phyloP scores from a whole-genome alignment of 495 filamentous ascomycete species.

The Neurospora tetrasperma region DNA sequence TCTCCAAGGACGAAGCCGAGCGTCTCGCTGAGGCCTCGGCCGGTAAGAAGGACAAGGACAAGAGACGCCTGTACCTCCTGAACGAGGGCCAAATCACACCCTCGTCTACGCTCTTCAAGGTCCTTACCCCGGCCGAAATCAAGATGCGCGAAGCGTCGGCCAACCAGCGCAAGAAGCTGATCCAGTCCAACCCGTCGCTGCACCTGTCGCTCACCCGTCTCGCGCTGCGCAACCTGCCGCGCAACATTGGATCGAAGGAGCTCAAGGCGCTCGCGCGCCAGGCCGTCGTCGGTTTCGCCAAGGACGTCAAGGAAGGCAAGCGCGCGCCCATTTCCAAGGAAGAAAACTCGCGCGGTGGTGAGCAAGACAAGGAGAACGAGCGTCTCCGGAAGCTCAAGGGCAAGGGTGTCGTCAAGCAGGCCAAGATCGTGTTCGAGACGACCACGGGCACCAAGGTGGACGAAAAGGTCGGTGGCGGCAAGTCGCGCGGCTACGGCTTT shows the following conservation, averaged over 20 bases:
- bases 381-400: slow-evolving; percentile 64
- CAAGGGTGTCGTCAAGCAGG: slow-evolving; percentile 90
- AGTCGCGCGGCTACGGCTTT: slow-evolving; percentile 91
- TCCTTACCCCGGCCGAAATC: slow-evolving; percentile 68
- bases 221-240: slow-evolving; percentile 87
- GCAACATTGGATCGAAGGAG: slow-evolving; percentile 72
- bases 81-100: slow-evolving; percentile 71
- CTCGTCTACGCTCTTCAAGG: slow-evolving; percentile 60
- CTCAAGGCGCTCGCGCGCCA: slow-evolving; percentile 84
- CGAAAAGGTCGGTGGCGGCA: slow-evolving; percentile 56
- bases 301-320: slow-evolving; percentile 65
- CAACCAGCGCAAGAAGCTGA: slow-evolving; percentile 79
- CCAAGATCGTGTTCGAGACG: slow-evolving; percentile 89
- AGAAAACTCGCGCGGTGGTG: slow-evolving; percentile 65
- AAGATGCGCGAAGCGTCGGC: slow-evolving; percentile 79
- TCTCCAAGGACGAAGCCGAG: slow-evolving; percentile 65
- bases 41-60: slow-evolving; percentile 67
- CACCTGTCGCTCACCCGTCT: slow-evolving; percentile 87
- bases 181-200: slow-evolving; percentile 80
- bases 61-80: slow-evolving; percentile 82
- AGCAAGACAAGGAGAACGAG: slow-evolving; percentile 72
- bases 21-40: slow-evolving; percentile 61
- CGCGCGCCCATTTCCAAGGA: slow-evolving; percentile 77
- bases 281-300: slow-evolving; percentile 87
- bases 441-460: slow-evolving; percentile 68